Base-by-base conservation (phyloP, 179 eudicot genomes). In the Corrigiola litoralis region DNA sequence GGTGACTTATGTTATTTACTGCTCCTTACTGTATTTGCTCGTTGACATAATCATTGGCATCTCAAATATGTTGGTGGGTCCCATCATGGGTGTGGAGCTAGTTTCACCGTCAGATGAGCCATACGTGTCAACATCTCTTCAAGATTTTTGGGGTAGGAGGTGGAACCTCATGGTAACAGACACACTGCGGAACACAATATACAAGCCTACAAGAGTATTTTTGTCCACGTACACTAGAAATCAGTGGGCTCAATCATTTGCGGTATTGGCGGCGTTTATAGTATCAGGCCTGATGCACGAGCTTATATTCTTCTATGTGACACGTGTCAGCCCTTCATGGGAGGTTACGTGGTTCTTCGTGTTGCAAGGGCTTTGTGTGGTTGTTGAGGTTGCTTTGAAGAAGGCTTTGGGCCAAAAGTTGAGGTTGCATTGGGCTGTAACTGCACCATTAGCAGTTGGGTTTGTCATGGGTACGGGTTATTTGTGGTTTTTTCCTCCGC, bases 91-190 rank as follows among this genome's bases (percentile, higher is more conserved):
- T 68, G 74, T 23, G 21, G 83, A 52, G 75, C 66, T 69, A 57
- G 34, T 42, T 74, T 37, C 81, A 70, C 77, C 87, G 72, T 88
- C 78, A 29, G 63, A 89, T 60, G 82, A 83, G 61, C 95, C 96
- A 0, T 85, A 83, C 33, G 33, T 81, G 11, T 65, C 92, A 1
- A 82, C 82, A 0, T 90, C 95, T 2, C 70, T 88, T 0, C 84
- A 81, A 37, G 84, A 90, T 37, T 88, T 90, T 49, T 90, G 92
- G 90, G 90, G 90, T 0, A 62, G 66, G 7, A 72, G 96, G 44
- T 90, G 96, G 97, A 90, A 88, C 72, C 84, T 84, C 40, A 75
- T 82, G 73, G 92, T 90, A 16, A 76, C 88, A 0, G 77, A 75
- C 58, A 28, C 65, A 0, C 70, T 90, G 51, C 85, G 90, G 0